Percentiles rank a stretch among this genome's conserved stretches.
phyloP scores from a whole-genome alignment of 306 rosid species.

The Alnus rubra region DNA sequence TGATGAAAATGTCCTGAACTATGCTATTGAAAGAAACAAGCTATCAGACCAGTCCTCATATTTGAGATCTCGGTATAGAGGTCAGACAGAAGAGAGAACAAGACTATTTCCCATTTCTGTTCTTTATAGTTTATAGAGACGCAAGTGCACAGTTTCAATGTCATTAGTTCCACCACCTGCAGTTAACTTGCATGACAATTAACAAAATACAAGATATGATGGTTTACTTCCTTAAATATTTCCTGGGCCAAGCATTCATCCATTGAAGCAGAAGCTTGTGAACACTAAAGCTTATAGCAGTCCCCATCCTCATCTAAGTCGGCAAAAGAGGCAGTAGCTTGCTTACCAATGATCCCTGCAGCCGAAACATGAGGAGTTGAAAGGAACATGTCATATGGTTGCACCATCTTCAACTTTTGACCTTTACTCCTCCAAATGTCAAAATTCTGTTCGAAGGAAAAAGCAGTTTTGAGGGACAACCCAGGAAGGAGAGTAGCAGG shows the following conservation, averaged over 20 bases:
- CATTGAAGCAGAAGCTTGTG: neutral
- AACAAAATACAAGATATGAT: neutral
- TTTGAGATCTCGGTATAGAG: too few species aligned
- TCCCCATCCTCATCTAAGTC: neutral
- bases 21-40: neutral
- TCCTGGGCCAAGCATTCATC: neutral
- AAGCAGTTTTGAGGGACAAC: conserved; percentile 64
- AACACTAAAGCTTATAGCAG: neutral
- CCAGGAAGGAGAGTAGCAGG: conserved; percentile 77
- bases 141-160: neutral
- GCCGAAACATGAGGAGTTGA: conserved; percentile 70
- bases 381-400: conserved; percentile 79
- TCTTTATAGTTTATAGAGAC: neutral
- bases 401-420: conserved; percentile 61
- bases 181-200: neutral
- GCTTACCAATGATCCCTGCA: conserved; percentile 74
- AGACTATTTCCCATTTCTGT: neutral
- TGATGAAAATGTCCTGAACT: neutral
- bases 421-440: conserved; percentile 77
- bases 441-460: conserved; percentile 57
- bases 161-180: neutral
- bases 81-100: neutral
- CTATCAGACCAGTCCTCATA: neutral
- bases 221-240: neutral
- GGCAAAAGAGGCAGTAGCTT: conserved; percentile 26